These are phyloP conservation scores for Coemansia sp. DNA, from an alignment of 371 early-diverging fungal genomes.

Conservation along the genomic window DNA sequence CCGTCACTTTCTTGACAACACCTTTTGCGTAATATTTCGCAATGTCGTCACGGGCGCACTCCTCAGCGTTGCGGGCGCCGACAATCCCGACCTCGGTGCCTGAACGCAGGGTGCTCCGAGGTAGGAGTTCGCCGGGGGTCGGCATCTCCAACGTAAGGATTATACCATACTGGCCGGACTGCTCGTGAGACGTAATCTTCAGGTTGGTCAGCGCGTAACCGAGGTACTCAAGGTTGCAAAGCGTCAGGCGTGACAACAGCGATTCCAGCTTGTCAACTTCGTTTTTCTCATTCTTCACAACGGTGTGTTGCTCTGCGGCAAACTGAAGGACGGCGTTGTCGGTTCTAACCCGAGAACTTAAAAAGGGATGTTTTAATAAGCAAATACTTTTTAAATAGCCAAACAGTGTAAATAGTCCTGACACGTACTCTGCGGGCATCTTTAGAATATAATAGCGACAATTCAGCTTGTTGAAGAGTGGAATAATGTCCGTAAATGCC, in stretches of 20 bases:
- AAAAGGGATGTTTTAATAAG: too few relatives aligned
- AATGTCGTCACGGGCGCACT: too few relatives aligned
- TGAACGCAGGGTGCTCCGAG: not conserved
- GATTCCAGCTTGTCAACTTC: slow-evolving; percentile 60
- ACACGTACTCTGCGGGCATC: too few relatives aligned
- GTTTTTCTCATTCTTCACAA: slow-evolving; percentile 60
- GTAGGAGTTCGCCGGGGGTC: not conserved
- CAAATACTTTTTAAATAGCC: too few relatives aligned
- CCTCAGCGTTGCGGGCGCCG: too few relatives aligned
- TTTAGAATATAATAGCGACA: too few relatives aligned
- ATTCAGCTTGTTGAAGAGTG: too few relatives aligned
- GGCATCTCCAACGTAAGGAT: not conserved
- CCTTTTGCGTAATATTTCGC: not conserved
- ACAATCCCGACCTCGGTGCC: not conserved
- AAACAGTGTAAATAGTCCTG: too few relatives aligned
- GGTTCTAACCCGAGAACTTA: not conserved
- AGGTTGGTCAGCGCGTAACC: slow-evolving; percentile 63
- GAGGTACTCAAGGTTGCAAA: slow-evolving; percentile 56
- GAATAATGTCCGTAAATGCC: too few relatives aligned
- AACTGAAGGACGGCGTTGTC: not conserved
- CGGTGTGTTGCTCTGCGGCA: slow-evolving; percentile 50
- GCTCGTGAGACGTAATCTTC: slow-evolving; percentile 38
- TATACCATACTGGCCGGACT: not conserved
- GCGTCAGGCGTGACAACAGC: slow-evolving; percentile 55
- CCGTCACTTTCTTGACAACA: not conserved